A percentile compares a stretch with the other conserved stretches of the same genome.
Conservation (phyloP, 202 grass and related monocot species). For the Cymbopogon flexuosus region DNA sequence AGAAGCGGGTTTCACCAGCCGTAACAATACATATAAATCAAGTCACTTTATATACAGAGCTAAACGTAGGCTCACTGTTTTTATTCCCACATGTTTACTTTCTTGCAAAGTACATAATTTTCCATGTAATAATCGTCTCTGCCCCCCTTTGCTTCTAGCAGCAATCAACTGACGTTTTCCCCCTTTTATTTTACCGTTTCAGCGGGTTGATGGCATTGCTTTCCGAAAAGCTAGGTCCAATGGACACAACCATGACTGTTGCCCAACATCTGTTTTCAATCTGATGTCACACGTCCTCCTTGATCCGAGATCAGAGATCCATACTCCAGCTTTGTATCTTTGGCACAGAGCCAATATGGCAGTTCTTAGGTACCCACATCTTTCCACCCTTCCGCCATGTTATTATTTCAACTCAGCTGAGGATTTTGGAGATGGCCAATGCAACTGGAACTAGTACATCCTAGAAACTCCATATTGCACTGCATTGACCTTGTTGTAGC, state of each 20-base stretch:
- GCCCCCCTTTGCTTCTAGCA: background rate
- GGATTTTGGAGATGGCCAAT: slow-evolving; percentile 22
- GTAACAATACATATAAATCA: slow-evolving; percentile 29
- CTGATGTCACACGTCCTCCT: slow-evolving; percentile 13
- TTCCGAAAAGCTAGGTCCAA: slow-evolving; percentile 16
- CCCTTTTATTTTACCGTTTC: background rate
- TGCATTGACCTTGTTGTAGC: slow-evolving; percentile 56
- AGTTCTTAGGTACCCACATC: slow-evolving; percentile 7
- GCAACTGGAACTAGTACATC: slow-evolving; percentile 68
- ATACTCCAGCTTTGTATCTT: background rate
- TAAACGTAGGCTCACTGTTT: slow-evolving; percentile 20
- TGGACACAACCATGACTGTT: background rate
- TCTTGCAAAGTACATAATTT: slow-evolving; percentile 16
- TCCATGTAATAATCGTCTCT: background rate
- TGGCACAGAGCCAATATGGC: background rate
- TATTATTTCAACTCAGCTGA: slow-evolving; percentile 33
- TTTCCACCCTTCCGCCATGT: background rate
- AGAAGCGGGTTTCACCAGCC: slow-evolving; percentile 14
- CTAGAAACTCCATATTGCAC: slow-evolving; percentile 76
- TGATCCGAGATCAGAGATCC: slow-evolving; percentile 17
- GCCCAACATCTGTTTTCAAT: slow-evolving; percentile 3
- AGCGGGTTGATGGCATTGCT: background rate
- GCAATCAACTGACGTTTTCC: background rate
- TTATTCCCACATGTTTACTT: slow-evolving; percentile 28
- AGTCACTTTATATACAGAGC: slow-evolving; percentile 46